Evolutionary conservation across 2,329 filamentous ascomycete species (phyloP), one percentile per base, ranked within the genome.

Genomic region (Fusarium musae): DNA sequence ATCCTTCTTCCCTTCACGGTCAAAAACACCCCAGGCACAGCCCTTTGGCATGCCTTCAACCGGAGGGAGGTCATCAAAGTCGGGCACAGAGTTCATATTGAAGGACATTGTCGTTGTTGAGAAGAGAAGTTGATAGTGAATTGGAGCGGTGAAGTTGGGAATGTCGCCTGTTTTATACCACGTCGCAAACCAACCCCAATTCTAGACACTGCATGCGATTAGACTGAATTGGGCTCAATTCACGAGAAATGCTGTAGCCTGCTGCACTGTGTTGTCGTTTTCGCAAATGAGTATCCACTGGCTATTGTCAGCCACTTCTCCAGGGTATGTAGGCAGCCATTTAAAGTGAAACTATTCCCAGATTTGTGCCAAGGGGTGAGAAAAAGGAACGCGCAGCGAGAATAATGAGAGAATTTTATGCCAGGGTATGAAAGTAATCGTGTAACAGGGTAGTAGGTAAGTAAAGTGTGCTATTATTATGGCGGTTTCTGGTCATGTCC

Each of bases 21-120:
- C 79, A 62, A 87, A 88, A 7, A 88, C 15, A 4, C 87, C 87
- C 87, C 87, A 89, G 9, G 84, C 84, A 60, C 85, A 88, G 15
- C 86, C 85, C 54, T 85, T 81, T 0, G 84, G 84, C 81, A 85
- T 85, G 30, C 80, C 82, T 21, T 83, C 69, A 16, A 86, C 83
- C 23, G 39, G 9, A 8, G 70, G 54, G 5, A 74, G 59, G n/a
- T 72, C 63, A 46, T 74, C 72, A 23, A 69, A 74, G 12, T 74
- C 57, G 7, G 72, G 71, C 0, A 74, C 57, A 1, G 71, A 74
- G 30, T 5, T 49, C 3, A 56, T 53, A 15, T 64, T 12, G 16
- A 57, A 62, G 16, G 47, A 1, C 57, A 74, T 74, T 19, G 12
- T 42, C 17, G 19, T 13, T 12, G 3, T 9, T 10, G 4, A 42